Base-by-base conservation (phyloP, 1,284 basidiomycete species). In the Marasmius oreades region DNA sequence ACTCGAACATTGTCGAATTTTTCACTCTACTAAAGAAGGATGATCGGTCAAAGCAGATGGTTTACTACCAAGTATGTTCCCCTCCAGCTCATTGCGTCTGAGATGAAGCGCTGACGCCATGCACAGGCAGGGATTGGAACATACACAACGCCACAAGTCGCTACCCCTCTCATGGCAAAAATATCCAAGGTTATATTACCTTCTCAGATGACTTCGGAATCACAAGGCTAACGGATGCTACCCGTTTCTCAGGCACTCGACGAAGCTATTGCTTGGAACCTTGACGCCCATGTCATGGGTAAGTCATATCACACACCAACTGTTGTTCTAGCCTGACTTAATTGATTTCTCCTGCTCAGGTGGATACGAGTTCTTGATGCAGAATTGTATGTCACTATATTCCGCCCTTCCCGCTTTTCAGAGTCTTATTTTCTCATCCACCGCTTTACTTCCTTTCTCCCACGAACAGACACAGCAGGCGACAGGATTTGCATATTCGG, bases 1-100 rank as follows among this genome's bases (percentile, higher is more conserved):
- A 85, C 67, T 85, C 83, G 6, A 86, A 86, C 58, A 78, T 87
- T 44, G 77, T 85, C 24, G 74, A 83, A 61, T 70, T 88, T n/a
- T 77, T 83, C 53, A 72, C 76, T 5, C 60, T 81, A 54, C 67
- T 85, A 51, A 78, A 80, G 70, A 85, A 83, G 63, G 75, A 79
- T 62, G 77, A 84, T 58, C 67, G 70, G 18, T 65, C 64, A 24
- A 73, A 80, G 62, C 83, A 85, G 66, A 72, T 84, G 74, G 77
- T 81, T 2, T 84, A 84, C 63, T 84, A 84, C 59, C 82, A 84
- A 71, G 54, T 51, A 22, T 5, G 5, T 12, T 11, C n/a, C n/a
- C n/a, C n/a, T n/a, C n/a, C n/a, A n/a, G n/a, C n/a, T n/a, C n/a
- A 18, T n/a, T n/a, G n/a, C n/a, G n/a, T n/a, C n/a, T 12, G 14